A percentile compares a stretch with the other conserved stretches of the same genome.
phyloP scores from a whole-genome alignment of 2,329 filamentous ascomycete genomes.

The Alternaria burnsii region DNA sequence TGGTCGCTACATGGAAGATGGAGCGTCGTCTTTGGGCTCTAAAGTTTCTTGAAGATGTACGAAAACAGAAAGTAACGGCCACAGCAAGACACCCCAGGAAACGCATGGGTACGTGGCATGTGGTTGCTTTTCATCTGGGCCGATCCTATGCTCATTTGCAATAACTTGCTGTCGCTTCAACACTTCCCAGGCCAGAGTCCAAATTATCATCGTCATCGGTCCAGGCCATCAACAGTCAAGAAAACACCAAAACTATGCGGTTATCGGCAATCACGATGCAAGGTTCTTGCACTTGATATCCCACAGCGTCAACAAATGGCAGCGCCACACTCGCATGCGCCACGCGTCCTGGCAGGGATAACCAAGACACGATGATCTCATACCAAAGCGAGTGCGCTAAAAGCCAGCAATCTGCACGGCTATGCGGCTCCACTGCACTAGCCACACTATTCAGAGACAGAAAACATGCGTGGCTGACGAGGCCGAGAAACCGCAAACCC shows the following conservation, averaged over 20 bases:
- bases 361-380: slow-evolving; percentile 5
- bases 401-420: slow-evolving; percentile 9
- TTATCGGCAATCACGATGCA: slow-evolving; percentile 5
- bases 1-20: slow-evolving; percentile 4
- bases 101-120: not conserved
- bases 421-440: slow-evolving; percentile 15
- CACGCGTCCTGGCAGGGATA: slow-evolving; percentile 7
- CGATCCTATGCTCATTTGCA: not conserved
- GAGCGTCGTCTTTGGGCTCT: not conserved
- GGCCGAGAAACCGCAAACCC: slow-evolving; percentile 10
- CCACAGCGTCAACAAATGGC: slow-evolving; percentile 1
- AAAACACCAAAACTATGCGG: not conserved
- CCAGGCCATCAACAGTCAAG: not conserved
- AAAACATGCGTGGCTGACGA: slow-evolving; percentile 13
- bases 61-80: not conserved
- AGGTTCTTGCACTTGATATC: not conserved
- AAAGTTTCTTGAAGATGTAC: not conserved
- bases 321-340: slow-evolving; percentile 10
- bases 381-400: slow-evolving; percentile 9
- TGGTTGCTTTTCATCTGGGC: not conserved
- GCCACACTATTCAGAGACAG: slow-evolving; percentile 9
- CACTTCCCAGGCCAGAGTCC: not conserved
- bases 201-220: not conserved
- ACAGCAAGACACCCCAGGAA: not conserved
- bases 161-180: slow-evolving; percentile 1